Evolutionary conservation across 805 yeast genomes (phyloP).

Genomic region (Metschnikowia proteae): DNA sequence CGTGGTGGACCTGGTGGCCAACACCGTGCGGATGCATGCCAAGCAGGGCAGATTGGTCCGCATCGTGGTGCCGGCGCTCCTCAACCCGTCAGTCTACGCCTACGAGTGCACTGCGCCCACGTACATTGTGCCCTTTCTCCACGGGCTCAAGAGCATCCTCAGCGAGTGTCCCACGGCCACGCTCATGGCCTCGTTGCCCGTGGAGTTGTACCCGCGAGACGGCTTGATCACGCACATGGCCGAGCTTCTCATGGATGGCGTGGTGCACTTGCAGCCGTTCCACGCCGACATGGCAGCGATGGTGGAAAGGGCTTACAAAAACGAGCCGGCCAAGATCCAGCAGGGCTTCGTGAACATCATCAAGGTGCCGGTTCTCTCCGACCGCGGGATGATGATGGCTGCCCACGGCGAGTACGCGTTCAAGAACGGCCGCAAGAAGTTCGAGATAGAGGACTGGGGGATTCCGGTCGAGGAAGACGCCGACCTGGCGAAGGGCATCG

Average conservation of each 20-base stretch:
- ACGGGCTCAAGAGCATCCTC: slow-evolving; percentile 51
- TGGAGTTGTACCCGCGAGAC: slow-evolving; percentile 62
- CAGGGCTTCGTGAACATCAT: slow-evolving; percentile 82
- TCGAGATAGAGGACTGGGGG: slow-evolving; percentile 93
- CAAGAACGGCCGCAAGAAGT: slow-evolving; percentile 74
- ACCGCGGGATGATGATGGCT: slow-evolving; percentile 74
- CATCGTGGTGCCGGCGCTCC: slow-evolving; percentile 67
- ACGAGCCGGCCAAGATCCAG: slow-evolving; percentile 69
- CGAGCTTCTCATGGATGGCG: slow-evolving; percentile 63
- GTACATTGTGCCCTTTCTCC: slow-evolving; percentile 57
- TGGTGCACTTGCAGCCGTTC: slow-evolving; percentile 76
- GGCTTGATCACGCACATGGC: slow-evolving; percentile 42
- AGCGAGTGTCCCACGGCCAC: slow-evolving; percentile 47
- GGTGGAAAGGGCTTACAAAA: slow-evolving; percentile 65
- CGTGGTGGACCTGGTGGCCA: slow-evolving; percentile 35
- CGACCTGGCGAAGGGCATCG: slow-evolving; percentile 29
- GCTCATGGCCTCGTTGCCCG: slow-evolving; percentile 53
- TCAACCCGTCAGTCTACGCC: slow-evolving; percentile 73
- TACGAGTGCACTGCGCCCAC: slow-evolving; percentile 45
- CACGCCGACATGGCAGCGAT: slow-evolving; percentile 65
- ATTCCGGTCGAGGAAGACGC: slow-evolving; percentile 80
- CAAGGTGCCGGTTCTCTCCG: slow-evolving; percentile 69
- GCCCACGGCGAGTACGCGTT: slow-evolving; percentile 78
- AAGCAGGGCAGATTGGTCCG: slow-evolving; percentile 52
- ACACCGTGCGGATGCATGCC: slow-evolving; percentile 31